Base-by-base conservation (phyloP, 371 early-diverging fungal genomes). In the Mortierella sp. region DNA sequence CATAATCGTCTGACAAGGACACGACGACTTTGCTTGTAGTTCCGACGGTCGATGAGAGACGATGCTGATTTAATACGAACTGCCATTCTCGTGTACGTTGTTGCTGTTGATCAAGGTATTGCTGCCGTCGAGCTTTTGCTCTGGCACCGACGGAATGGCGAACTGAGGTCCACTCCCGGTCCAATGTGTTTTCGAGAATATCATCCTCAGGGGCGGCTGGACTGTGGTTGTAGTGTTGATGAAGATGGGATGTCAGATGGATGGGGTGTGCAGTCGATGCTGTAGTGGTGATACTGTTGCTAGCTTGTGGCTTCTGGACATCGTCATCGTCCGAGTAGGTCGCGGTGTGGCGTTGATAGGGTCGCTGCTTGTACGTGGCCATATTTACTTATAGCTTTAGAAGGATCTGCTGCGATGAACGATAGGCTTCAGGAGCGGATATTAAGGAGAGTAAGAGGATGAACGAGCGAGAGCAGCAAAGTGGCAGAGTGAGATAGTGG, bases 331-430 rank as follows among this genome's bases (percentile, higher is more conserved):
- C 63, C 39, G 63, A 62, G 51, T 57, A 47, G 28, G 30, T 19
- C 43, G 49, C 50, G 24, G 61, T 31, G 34, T 37, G 62, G 24
- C 58, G 67, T 26, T 61, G 59, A 32, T 54, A 62, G 19, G 73
- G 55, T 14, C 73, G 73, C 34, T 73, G 73, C 48, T 73, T 73
- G 64, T 73, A 73, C 1, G 73, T 67, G 4, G 73, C 67, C 73
- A 73, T 73, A 46, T n/a, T n/a, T n/a, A n/a, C n/a, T n/a, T n/a
- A n/a, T n/a, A n/a, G n/a, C n/a, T n/a, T n/a, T n/a, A n/a, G n/a
- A n/a, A n/a, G n/a, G n/a, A n/a, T n/a, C n/a, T n/a, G n/a, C n/a
- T n/a, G n/a, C n/a, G n/a, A n/a, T n/a, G n/a, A n/a, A n/a, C n/a
- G n/a, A n/a, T n/a, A n/a, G n/a, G n/a, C n/a, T n/a, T n/a, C n/a